Conservation (phyloP, 441 rosid species). For the Arabidopsis lyrata region DNA sequence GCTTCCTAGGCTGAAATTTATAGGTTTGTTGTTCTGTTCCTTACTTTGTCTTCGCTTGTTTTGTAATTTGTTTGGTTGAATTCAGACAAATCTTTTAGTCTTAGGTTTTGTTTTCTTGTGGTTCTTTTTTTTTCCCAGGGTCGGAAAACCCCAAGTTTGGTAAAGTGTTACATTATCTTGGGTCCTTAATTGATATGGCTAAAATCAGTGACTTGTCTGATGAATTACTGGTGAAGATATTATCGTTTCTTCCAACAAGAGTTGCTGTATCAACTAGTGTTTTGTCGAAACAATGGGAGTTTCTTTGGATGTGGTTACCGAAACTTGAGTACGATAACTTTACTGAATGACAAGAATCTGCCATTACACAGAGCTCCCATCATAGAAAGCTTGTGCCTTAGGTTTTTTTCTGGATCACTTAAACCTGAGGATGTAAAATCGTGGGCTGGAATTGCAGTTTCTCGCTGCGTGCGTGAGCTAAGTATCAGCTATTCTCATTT, state of each 20-base stretch:
- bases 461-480: not conserved
- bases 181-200: no score
- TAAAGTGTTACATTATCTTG: no score
- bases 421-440: not conserved
- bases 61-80: no score
- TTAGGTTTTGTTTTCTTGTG: no score
- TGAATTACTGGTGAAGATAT: not conserved
- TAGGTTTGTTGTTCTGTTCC: no score
- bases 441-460: not conserved
- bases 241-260: constrained; percentile 6
- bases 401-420: not conserved
- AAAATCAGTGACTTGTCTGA: not conserved
- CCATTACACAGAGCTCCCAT: not conserved
- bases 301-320: not conserved
- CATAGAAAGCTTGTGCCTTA: not conserved
- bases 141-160: no score
- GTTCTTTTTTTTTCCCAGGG: no score
- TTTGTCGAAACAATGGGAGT: not conserved
- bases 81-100: no score
- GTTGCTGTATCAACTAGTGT: not conserved
- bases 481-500: not conserved
- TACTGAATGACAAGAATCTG: not conserved
- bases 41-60: no score
- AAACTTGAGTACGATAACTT: not conserved
- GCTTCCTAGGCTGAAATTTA: not conserved